A percentile compares a stretch with the other conserved stretches of the same genome.
These are phyloP conservation scores for Dictyostelium firmibasis DNA, from an alignment of 78 protist species.

Conservation along the genomic window DNA sequence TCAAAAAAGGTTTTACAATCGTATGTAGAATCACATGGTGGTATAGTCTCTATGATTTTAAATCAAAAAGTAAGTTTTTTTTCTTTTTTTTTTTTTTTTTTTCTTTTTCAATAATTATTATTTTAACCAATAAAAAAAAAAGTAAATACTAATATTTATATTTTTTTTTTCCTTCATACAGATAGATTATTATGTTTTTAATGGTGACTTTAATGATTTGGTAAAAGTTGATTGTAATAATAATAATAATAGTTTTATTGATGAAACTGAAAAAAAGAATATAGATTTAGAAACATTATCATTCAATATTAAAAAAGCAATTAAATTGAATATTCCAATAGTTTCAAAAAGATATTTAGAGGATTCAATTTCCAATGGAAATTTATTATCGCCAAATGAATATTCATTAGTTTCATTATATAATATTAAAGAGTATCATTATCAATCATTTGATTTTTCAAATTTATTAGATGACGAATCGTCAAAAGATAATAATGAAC, in stretches of 20 bases:
- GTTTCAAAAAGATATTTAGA: slow-evolving; percentile 38
- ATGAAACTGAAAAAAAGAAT: slow-evolving; percentile 22
- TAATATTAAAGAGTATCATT: slow-evolving; percentile 68
- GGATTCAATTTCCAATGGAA: slow-evolving; percentile 28
- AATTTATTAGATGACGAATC: neutral
- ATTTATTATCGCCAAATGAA: slow-evolving; percentile 21
- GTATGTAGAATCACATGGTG: slow-evolving; percentile 26
- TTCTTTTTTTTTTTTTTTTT: neutral
- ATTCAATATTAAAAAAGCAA: slow-evolving; percentile 44
- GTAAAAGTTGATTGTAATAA: slow-evolving; percentile 1
- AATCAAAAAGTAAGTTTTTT: slow-evolving; percentile 46
- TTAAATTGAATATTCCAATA: slow-evolving; percentile 55
- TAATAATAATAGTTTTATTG: neutral
- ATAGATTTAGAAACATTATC: slow-evolving; percentile 39
- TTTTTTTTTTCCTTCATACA: neutral
- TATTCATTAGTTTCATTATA: slow-evolving; percentile 50
- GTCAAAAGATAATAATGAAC: neutral
- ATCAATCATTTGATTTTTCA: slow-evolving; percentile 46
- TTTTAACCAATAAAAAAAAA: too few species aligned
- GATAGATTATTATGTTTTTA: slow-evolving; percentile 41
- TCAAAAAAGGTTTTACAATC: slow-evolving; percentile 34
- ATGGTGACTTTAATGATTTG: slow-evolving; percentile 41
- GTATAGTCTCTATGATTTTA: slow-evolving; percentile 11
- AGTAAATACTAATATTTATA: neutral
- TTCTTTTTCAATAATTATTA: too few species aligned